A percentile compares a stretch with the other conserved stretches of the same genome.
Evolutionary conservation across 345 rosid species (phyloP).

Genomic region (Excoecaria cochinchinensis): DNA sequence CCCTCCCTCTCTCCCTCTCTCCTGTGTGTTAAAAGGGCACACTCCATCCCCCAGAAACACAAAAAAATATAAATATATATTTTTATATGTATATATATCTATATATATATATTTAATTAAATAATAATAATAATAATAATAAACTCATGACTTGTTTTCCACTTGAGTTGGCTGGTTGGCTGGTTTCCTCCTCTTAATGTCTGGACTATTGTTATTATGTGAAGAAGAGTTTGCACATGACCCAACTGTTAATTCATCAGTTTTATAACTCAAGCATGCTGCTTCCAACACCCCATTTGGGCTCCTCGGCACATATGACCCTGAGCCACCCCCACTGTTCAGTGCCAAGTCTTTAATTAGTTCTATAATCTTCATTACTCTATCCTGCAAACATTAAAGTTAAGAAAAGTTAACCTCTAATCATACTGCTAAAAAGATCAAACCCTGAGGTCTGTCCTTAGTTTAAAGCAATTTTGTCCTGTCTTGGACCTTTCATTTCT

Average conservation of each 20-base stretch:
- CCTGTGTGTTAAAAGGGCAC: not conserved
- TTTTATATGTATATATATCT: not conserved
- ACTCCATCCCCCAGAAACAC: not conserved
- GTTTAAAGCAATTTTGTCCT: constrained; percentile 13
- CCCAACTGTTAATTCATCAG: constrained; percentile 43
- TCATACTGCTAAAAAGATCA: not conserved
- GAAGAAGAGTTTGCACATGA: constrained; percentile 51
- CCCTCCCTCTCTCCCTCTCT: not conserved
- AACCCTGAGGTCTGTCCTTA: constrained; percentile 12
- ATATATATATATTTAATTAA: too few relatives aligned
- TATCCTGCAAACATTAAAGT: constrained; percentile 41
- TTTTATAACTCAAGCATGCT: constrained; percentile 66
- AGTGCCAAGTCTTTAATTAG: constrained; percentile 33
- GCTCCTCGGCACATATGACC: constrained; percentile 45
- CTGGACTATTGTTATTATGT: constrained; percentile 22
- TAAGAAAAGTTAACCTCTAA: not conserved
- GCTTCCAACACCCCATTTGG: constrained; percentile 72
- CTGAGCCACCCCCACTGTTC: constrained; percentile 27
- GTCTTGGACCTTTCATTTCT: constrained; percentile 3
- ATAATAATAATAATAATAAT: not conserved
- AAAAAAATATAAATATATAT: not conserved
- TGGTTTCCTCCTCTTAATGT: constrained; percentile 46
- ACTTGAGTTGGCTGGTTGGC: constrained; percentile 23
- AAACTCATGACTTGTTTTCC: constrained; percentile 4
- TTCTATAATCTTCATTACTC: constrained; percentile 45